Percentiles rank a stretch among this genome's conserved stretches.
These are phyloP conservation scores for Coemansia sp. DNA, from an alignment of 192 early-diverging fungal species.

Conservation along the genomic window DNA sequence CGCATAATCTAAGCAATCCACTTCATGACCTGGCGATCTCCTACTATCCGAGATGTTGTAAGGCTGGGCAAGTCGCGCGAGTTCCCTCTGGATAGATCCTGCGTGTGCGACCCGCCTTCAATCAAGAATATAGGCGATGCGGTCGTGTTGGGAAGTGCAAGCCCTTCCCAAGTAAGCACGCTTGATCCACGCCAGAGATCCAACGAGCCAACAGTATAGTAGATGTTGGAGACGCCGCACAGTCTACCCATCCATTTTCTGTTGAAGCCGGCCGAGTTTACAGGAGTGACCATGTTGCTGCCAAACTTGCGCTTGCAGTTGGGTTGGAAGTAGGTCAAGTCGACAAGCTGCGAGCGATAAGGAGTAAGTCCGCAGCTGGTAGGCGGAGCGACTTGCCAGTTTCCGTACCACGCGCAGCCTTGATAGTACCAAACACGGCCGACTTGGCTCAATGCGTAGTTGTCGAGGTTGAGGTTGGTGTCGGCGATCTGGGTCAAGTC, in stretches of 20 bases:
- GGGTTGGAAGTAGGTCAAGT: constrained; percentile 36
- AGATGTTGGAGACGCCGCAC: constrained; percentile 29
- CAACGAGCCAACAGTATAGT: constrained; percentile 27
- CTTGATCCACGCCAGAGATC: constrained; percentile 35
- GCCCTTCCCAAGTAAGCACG: constrained; percentile 22
- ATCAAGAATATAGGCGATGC: constrained; percentile 31
- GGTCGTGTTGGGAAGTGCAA: constrained; percentile 24
- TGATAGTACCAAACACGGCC: constrained; percentile 61
- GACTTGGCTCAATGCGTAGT: constrained; percentile 40
- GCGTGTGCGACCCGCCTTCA: constrained; percentile 25
- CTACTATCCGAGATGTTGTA: constrained; percentile 19
- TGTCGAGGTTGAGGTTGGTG: constrained; percentile 29
- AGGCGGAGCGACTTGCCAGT: constrained; percentile 55
- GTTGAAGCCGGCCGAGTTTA: constrained; percentile 28
- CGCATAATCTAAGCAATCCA: constrained; percentile 19
- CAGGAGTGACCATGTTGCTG: constrained; percentile 21
- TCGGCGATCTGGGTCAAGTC: constrained; percentile 27
- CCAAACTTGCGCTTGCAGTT: constrained; percentile 51
- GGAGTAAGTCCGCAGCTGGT: constrained; percentile 25
- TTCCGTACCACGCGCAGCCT: constrained; percentile 66
- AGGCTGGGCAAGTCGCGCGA: constrained; percentile 25
- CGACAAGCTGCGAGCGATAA: constrained; percentile 39
- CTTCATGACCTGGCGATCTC: constrained; percentile 20
- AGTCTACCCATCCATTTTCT: constrained; percentile 32
- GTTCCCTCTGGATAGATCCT: constrained; percentile 15